Percentiles rank a stretch among this genome's conserved stretches.
phyloP scores from a whole-genome alignment of 148 eudicot genomes.

The Bassia scoparia region DNA sequence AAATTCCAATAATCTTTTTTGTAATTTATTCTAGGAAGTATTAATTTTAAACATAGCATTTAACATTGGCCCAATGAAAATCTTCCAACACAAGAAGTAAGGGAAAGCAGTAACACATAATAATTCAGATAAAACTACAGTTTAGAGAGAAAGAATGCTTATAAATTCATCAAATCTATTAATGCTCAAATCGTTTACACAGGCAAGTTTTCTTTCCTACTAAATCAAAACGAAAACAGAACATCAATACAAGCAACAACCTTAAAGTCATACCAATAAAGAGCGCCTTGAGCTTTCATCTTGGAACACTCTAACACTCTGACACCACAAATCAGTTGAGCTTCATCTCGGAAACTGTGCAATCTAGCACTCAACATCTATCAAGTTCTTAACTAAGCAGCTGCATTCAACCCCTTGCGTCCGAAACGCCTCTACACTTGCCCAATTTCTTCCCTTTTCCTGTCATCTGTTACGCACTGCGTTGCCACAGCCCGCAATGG shows the following conservation, averaged over 20 bases:
- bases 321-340: neutral
- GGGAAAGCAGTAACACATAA: neutral
- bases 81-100: neutral
- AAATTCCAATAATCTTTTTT: neutral
- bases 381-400: conserved; percentile 67
- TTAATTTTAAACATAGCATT: too few relatives aligned
- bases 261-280: conserved; percentile 1
- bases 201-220: neutral
- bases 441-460: conserved; percentile 68
- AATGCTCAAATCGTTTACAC: neutral
- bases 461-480: conserved; percentile 68
- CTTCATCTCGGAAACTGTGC: conserved; percentile 35
- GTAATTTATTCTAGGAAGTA: neutral
- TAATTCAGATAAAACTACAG: neutral
- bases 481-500: conserved; percentile 94
- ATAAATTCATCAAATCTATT: conserved; percentile 1
- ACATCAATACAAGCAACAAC: neutral
- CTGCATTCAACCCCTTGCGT: conserved; percentile 63
- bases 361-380: conserved; percentile 86
- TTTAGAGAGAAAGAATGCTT: neutral
- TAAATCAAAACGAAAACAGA: conserved; percentile 3
- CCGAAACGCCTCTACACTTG: conserved; percentile 80
- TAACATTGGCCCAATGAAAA: neutral
- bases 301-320: too few relatives aligned
- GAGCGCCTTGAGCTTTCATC: too few relatives aligned